Percentiles rank a stretch among this genome's conserved stretches.
Evolutionary conservation across 2,329 filamentous ascomycete species (phyloP).

Genomic region (Ophiostoma tasmaniense): DNA sequence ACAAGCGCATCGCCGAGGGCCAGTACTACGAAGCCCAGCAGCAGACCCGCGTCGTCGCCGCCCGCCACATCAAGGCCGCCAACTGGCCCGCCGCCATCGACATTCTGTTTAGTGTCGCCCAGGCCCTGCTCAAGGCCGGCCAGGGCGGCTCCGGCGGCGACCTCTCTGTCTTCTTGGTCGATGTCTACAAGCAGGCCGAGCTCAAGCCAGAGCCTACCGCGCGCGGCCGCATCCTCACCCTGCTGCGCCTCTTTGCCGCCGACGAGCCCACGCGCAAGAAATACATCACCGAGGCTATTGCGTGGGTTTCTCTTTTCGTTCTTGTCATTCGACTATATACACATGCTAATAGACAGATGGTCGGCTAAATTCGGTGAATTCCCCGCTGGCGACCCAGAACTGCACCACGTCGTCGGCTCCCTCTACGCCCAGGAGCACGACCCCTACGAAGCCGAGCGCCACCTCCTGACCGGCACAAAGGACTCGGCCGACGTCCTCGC

Average conservation of each 20-base stretch:
- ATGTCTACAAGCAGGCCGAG: conserved; percentile 83
- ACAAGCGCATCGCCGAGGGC: conserved; percentile 51
- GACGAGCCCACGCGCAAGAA: conserved; percentile 89
- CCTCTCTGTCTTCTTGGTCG: conserved; percentile 75
- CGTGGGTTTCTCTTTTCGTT: conserved; percentile 38
- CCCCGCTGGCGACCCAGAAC: conserved; percentile 83
- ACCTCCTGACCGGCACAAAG: conserved; percentile 79
- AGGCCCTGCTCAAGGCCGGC: conserved; percentile 80
- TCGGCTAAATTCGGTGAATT: conserved; percentile 76
- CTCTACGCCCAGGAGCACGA: conserved; percentile 91
- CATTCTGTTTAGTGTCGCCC: conserved; percentile 74
- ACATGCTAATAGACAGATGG: conserved; percentile 48
- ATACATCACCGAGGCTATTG: conserved; percentile 78
- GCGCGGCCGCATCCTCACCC: conserved; percentile 67
- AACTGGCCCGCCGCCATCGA: conserved; percentile 83
- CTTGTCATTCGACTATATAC: not conserved
- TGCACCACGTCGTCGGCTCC: conserved; percentile 84
- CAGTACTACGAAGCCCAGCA: conserved; percentile 98
- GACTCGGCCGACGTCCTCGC: conserved; percentile 76
- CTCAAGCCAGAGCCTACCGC: conserved; percentile 65
- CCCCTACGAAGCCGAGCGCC: conserved; percentile 84
- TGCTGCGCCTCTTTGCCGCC: conserved; percentile 69
- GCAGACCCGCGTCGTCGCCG: conserved; percentile 89
- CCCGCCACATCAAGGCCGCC: conserved; percentile 80
- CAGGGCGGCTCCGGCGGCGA: conserved; percentile 91